Evolutionary conservation across 345 rosid species (phyloP).

Genomic region (Gynandropsis gynandra): DNA sequence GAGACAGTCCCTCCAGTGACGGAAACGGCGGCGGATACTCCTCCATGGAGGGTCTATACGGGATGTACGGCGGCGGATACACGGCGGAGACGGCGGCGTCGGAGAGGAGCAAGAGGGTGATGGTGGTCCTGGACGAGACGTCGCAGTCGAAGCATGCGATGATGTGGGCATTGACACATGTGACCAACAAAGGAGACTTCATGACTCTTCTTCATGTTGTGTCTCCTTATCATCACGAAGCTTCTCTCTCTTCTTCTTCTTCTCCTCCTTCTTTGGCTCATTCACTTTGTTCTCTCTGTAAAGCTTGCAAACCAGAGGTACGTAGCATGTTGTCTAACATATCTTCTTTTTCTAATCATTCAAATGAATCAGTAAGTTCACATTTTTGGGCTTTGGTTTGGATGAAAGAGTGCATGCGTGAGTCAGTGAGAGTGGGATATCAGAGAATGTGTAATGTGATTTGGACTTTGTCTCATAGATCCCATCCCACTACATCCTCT

Average conservation of each 20-base stretch:
- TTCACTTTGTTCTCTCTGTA: constrained; percentile 83
- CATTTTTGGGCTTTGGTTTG: too few relatives aligned
- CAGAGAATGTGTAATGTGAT: too few relatives aligned
- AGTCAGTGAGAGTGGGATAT: too few relatives aligned
- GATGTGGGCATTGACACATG: constrained; percentile 96
- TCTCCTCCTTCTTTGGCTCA: constrained; percentile 68
- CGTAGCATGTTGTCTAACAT: too few relatives aligned
- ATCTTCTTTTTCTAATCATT: not conserved
- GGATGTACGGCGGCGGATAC: too few relatives aligned
- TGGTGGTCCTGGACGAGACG: constrained; percentile 80
- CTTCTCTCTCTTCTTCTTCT: constrained; percentile 23
- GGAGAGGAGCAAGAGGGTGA: constrained; percentile 62
- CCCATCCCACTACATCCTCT: too few relatives aligned
- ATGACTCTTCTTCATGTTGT: constrained; percentile 69
- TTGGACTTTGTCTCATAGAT: too few relatives aligned
- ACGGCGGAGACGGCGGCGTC: constrained; percentile 26
- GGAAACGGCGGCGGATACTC: too few relatives aligned
- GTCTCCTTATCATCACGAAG: constrained; percentile 26
- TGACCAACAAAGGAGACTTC: constrained; percentile 67
- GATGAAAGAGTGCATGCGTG: too few relatives aligned
- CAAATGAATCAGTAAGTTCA: too few relatives aligned
- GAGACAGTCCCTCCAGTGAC: too few relatives aligned
- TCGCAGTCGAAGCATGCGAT: constrained; percentile 81
- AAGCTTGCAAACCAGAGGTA: constrained; percentile 92
- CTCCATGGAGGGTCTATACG: too few relatives aligned